Evolutionary conservation across 2,329 filamentous ascomycete species (phyloP), one percentile per base, ranked within the genome.

Genomic region (Trichothecium roseum): DNA sequence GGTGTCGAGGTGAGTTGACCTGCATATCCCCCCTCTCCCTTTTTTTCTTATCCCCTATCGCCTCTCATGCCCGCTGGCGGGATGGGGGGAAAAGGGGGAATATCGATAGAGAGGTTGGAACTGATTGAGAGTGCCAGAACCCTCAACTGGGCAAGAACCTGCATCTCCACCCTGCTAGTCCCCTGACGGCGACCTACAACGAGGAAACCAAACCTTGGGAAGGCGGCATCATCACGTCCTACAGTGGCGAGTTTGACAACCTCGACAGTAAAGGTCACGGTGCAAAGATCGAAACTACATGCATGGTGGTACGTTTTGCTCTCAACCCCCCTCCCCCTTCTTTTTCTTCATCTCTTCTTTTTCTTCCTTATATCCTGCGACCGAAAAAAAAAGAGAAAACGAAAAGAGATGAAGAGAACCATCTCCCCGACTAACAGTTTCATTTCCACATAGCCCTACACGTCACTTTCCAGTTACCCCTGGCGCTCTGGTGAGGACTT

Each of bases 231-330:
- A 73, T 95, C 39, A 95, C 88, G 0, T 73, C 76, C 4, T 78
- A 88, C 14, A 80, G 84, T 43, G 74, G 69, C 30, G 77, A 83
- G 36, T 85, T 88, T 46, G 83, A 93, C 44, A 81, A 95, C 46
- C 66, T 88, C 1, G 86, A 94, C 53, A 74, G 74, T 5, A 67
- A 78, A 29, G 85, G 86, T 38, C 85, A 95, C 48, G 89, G 89
- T 28, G 69, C 71, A 33, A 94, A 93, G 55, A 64, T 95, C 18
- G 87, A 95, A 63, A 68, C 78, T 8, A 74, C 74, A 2, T 73
- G 72, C 48, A 88, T 91, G 81, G 45, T 77, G 37, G 69, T 72
- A 50, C 49, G 67, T 52, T 28, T n/a, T 9, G 14, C 26, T 28
- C 8, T 13, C 30, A n/a, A 12, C 29, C 30, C 17, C 8, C 32